Evolutionary conservation across 495 filamentous ascomycete species (phyloP), one percentile per base, ranked within the genome.

Genomic region (Penicillium desertorum): DNA sequence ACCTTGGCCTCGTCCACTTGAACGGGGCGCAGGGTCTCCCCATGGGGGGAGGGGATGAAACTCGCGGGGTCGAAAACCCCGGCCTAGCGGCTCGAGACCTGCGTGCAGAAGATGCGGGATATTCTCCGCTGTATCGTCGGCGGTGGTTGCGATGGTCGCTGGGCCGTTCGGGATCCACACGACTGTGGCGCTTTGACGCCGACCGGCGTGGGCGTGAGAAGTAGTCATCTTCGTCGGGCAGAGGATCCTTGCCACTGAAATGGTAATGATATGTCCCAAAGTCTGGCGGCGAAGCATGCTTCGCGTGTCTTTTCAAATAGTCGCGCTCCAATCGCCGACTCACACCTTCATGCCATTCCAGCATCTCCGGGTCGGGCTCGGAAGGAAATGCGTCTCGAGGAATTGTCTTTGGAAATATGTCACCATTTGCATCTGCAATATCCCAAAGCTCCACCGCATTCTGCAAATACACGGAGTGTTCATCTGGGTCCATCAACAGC

Each of bases 391-490:
- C 84, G 19, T 86, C 81, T 36, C 79, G 77, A 4, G 94, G 95
- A 8, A 98, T 81, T 41, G 83, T 74, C 60, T 83, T 83, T 1
- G 93, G 94, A 57, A 98, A 95, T n/a, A 79, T 69, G 0, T 86
- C 85, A 3, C 86, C 89, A 42, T 84, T 82, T 0, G 91, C 88
- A 67, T 93, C 81, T 47, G 79, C 77, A 42, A 98, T 82, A 49
- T 83, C 81, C 79, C 90, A 96, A 41, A 88, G 76, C 34, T 76
- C 79, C 10, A 96, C 86, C 0, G 95, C 91, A 61, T 83, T 86
- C 63, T 92, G 92, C 8, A 98, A 67, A 61, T 90, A 92, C 2
- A 84, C 84, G 2, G 88, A 88, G 74, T 98, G 93, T 64, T 93
- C 89, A 59, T 91, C 86, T 2, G 95, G 94, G 51, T 87, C 89